Conservation (phyloP, 176 grass and related monocot genomes). For the Avena eriantha region DNA sequence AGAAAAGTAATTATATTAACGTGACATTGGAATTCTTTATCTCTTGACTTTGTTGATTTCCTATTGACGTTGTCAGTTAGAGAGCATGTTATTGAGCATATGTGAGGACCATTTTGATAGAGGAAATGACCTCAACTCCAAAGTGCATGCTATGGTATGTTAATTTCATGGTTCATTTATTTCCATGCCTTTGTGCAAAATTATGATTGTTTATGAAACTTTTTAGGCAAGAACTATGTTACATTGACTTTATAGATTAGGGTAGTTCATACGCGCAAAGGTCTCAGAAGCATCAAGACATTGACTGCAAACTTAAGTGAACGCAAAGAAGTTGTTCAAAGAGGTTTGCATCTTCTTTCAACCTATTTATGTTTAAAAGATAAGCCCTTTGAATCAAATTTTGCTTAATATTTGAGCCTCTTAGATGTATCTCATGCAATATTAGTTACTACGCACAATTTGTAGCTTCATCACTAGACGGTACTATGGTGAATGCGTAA, state of each 20-base stretch:
- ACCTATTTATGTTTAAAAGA: not conserved
- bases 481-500: not conserved
- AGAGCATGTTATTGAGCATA: not conserved
- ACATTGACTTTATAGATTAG: not conserved
- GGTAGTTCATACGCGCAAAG: not conserved
- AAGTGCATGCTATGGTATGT: not conserved
- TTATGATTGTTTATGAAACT: not conserved
- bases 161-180: not conserved
- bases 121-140: not conserved
- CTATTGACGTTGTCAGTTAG: not conserved
- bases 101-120: not conserved
- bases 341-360: not conserved
- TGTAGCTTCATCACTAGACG: not conserved
- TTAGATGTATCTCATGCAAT: not conserved
- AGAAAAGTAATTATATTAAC: not conserved
- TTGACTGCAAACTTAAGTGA: not conserved
- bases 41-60: not conserved
- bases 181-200: not conserved
- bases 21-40: not conserved
- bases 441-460: not conserved
- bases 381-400: not conserved
- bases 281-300: slow-evolving; percentile 2
- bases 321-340: not conserved
- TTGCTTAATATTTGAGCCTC: not conserved
- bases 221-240: not conserved